phyloP scores from a whole-genome alignment of 371 early-diverging fungal species.

The Saksenaea vasiformis region DNA sequence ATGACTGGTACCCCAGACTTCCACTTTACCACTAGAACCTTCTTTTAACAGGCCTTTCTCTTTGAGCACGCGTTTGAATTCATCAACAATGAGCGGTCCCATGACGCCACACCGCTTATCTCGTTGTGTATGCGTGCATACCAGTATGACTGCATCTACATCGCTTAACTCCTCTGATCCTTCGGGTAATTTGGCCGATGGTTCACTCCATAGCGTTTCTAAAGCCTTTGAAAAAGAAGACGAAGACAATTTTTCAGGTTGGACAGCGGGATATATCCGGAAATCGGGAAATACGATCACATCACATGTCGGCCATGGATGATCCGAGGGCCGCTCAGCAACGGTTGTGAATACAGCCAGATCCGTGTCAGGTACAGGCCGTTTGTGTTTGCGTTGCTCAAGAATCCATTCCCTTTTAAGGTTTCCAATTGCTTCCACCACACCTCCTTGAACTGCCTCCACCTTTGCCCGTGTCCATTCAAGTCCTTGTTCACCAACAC shows the following conservation, averaged over 20 bases:
- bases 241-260: slow-evolving; percentile 4
- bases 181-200: slow-evolving; percentile 9
- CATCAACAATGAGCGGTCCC: slow-evolving; percentile 44
- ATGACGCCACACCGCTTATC: slow-evolving; percentile 49
- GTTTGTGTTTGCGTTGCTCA: slow-evolving; percentile 8
- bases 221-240: slow-evolving; percentile 20
- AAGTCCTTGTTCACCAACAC: slow-evolving; percentile 38
- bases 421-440: slow-evolving; percentile 13
- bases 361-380: slow-evolving; percentile 9
- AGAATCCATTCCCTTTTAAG: slow-evolving; percentile 10
- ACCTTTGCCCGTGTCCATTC: slow-evolving; percentile 51
- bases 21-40: slow-evolving; percentile 20
- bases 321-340: slow-evolving; percentile 22
- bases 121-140: slow-evolving; percentile 47
- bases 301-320: slow-evolving; percentile 23
- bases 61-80: slow-evolving; percentile 29
- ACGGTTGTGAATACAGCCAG: slow-evolving; percentile 24
- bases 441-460: slow-evolving; percentile 30
- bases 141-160: slow-evolving; percentile 40
- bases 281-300: slow-evolving; percentile 47
- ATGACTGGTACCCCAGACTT: slow-evolving; percentile 51
- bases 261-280: slow-evolving; percentile 20
- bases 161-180: neutral
- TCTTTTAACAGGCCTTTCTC: slow-evolving; percentile 24
- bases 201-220: slow-evolving; percentile 29